Base-by-base conservation (phyloP, 352 stramenopile species). In the Phytophthora foliorum region DNA sequence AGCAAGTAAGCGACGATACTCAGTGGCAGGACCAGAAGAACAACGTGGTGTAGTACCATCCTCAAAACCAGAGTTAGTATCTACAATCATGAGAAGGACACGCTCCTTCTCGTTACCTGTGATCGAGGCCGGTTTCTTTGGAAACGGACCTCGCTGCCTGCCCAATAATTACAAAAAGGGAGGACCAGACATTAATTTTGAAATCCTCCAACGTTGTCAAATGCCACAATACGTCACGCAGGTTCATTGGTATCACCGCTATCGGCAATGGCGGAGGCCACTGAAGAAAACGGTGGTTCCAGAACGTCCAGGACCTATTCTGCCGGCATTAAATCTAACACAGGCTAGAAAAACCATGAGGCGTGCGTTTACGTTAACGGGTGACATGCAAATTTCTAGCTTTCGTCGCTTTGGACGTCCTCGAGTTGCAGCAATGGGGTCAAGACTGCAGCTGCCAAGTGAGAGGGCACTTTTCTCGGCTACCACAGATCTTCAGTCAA, bases 51-150 rank as follows among this genome's bases (percentile, higher is more conserved):
- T 19, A 9, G 21, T 4, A 8, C 10, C 50, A 8, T 31, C 38
- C 2, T 50, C 38, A 45, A 64, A 69, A 27, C n/a, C 59, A 2
- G 38, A 60, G 21, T 9, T 29, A 14, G 42, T 22, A 29, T 14
- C 39, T 52, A 57, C 44, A 14, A 57, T 72, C 1, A 57, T 77
- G 14, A 52, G 60, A 0, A 78, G 88, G 17, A 82, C 80, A 32
- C 80, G 83, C 6, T 85, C 66, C 10, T 64, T 78, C 46, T 91
- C 83, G 8, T 58, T 91, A 19, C 81, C 83, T 4, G 68, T 77
- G 4, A 84, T 89, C 19, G 65, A 84, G 21, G 55, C 22, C 0
- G 70, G 87, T 10, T 90, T 86, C 38, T 72, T 80, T 6, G 39
- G 63, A 9, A 77, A 78, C 48, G 67, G 76, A n/a, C 42, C 57